A percentile compares a stretch with the other conserved stretches of the same genome.
Conservation (phyloP, 345 rosid species). For the Eucalyptus marginata region DNA sequence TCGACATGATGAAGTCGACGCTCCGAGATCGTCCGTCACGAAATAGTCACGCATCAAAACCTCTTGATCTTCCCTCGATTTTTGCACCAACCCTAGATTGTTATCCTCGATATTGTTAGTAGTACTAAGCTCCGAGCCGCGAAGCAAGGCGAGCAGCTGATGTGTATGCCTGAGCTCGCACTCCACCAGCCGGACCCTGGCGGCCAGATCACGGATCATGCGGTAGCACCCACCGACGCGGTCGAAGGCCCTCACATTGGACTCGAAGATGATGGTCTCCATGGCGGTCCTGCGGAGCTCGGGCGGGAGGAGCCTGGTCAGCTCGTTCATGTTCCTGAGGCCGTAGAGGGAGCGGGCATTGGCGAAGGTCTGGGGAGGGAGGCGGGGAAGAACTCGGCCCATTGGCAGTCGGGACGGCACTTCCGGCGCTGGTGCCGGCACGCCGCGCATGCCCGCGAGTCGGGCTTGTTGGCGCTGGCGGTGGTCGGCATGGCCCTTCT, state of each 20-base stretch:
- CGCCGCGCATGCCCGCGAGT: background rate
- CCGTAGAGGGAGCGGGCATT: background rate
- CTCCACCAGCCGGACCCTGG: background rate
- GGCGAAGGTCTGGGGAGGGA: background rate
- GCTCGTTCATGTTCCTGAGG: background rate
- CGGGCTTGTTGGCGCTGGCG: background rate
- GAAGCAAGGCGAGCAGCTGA: background rate
- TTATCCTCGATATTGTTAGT: background rate
- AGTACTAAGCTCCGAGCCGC: background rate
- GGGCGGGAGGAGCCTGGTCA: background rate
- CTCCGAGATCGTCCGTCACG: background rate
- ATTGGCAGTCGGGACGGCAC: background rate
- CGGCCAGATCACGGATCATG: background rate
- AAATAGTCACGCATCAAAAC: background rate
- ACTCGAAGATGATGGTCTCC: constrained; percentile 13
- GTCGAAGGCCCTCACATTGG: constrained; percentile 26
- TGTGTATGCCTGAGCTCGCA: background rate
- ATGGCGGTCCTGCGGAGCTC: constrained; percentile 1
- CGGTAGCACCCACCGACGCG: constrained; percentile 28
- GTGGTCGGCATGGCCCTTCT: background rate
- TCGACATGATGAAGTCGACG: background rate
- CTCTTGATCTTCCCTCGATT: background rate
- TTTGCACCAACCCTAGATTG: background rate
- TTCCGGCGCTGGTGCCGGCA: background rate
- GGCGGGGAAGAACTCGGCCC: background rate